These are phyloP conservation scores for Dendrobium chrysotoxum DNA, from an alignment of 106 monocot species.

Conservation along the genomic window DNA sequence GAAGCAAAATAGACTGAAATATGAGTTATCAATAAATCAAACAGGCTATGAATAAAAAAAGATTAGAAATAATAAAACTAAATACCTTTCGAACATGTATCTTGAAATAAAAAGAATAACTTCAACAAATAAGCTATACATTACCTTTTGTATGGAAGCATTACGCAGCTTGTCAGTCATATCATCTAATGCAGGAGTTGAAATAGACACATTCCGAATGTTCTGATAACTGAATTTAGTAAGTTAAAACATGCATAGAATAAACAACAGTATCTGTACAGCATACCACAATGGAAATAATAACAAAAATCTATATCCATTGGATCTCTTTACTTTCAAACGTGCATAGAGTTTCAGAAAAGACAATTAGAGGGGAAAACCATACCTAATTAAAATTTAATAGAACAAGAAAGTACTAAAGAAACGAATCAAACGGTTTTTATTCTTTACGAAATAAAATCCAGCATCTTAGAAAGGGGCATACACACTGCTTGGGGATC, in stretches of 20 bases:
- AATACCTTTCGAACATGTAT: background rate
- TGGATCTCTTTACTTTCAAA: background rate
- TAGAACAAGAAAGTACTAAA: background rate
- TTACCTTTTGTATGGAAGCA: slow-evolving; percentile 84
- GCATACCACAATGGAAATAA: background rate
- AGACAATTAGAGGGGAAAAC: background rate
- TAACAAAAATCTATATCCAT: background rate
- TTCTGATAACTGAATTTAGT: slow-evolving; percentile 36
- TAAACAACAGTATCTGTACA: background rate
- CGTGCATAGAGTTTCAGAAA: background rate
- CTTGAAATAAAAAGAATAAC: background rate
- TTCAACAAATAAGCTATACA: background rate
- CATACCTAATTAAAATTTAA: background rate
- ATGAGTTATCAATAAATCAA: background rate
- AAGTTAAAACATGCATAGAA: background rate
- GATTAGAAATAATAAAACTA: background rate
- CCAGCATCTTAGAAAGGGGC: background rate
- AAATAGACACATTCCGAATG: slow-evolving; percentile 40
- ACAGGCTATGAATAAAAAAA: background rate
- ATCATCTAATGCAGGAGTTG: slow-evolving; percentile 14
- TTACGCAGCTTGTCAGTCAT: slow-evolving; percentile 34
- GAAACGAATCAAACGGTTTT: background rate
- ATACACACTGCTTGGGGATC: background rate
- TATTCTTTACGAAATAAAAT: background rate
- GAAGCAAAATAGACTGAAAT: background rate